Base-by-base conservation (phyloP, 2,329 filamentous ascomycete species). In the Trichophyton rubrum region DNA sequence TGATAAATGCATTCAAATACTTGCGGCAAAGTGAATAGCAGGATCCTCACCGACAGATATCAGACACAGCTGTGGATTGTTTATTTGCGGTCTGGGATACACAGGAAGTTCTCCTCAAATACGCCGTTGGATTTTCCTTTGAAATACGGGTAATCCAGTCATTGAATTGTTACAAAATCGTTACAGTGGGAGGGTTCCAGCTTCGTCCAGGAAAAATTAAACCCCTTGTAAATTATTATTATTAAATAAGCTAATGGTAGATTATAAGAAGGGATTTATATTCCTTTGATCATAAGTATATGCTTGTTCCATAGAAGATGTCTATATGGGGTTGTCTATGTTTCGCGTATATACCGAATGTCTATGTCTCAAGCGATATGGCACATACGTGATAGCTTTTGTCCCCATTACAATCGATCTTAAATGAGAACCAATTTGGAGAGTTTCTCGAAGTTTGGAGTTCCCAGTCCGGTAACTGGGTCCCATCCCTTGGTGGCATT, bases 1-100 rank as follows among this genome's bases (percentile, higher is more conserved):
- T 70, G 75, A 80, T 20, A 85, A 82, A 69, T 85, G 91, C 78
- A 80, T 87, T 68, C 68, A 73, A 38, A 84, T 81, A 72, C 75
- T 81, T 33, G 71, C 73, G 11, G 47, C 57, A 13, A 38, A 13
- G 9, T 35, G 27, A 55, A 47, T 17, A 20, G 5, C 7, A 11
- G 1, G 9, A 20, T 47, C 43, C 9, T 9, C 20, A 11, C 20
- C 20, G 17, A 38, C 3, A 13, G 27, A 13, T 13, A 13, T 38
- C 11, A 38, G 11, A 13, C 33, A 9, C 3, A 13, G 11, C 3
- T 38, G 33, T 9, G 9, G 11, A 9, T 13, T 3, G 13, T 49
- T 24, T 51, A 6, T 15, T 27, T 51, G 11, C 11, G 13, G 15
- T 3, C 20, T 9, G 9, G 20, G 4, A 20, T 43, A 43, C 6